phyloP scores from a whole-genome alignment of 768 basidiomycete genomes.

The Lentinula lateritia region DNA sequence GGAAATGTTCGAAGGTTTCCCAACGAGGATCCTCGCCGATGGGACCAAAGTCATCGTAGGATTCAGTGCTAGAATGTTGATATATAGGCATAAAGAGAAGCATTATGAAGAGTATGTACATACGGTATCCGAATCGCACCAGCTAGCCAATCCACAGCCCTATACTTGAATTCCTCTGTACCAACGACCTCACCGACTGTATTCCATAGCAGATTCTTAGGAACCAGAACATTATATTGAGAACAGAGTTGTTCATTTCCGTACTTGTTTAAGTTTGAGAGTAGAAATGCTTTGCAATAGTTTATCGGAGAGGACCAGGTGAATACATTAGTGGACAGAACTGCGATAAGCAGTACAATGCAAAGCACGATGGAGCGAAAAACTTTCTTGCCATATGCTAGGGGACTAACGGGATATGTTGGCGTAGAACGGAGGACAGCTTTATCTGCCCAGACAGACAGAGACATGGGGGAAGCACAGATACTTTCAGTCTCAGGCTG shows the following conservation, averaged over 20 bases:
- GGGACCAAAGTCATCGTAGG: conserved; percentile 20
- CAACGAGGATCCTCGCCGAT: conserved; percentile 22
- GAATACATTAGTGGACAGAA: neutral
- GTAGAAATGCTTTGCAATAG: neutral
- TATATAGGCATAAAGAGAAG: neutral
- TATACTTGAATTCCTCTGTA: conserved; percentile 20
- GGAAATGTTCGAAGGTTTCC: conserved; percentile 9
- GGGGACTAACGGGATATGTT: neutral
- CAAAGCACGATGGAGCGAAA: neutral
- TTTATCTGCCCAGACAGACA: neutral
- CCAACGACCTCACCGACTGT: conserved; percentile 6
- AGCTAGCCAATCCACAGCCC: conserved; percentile 25
- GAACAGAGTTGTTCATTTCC: neutral
- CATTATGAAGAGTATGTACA: conserved; percentile 2
- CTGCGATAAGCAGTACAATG: neutral
- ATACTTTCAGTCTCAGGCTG: too few species aligned
- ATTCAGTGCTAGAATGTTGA: conserved; percentile 18
- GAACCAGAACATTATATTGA: neutral
- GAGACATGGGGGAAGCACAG: neutral
- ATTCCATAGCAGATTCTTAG: neutral
- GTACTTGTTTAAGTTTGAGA: neutral
- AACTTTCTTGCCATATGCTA: neutral
- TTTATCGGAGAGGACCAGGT: neutral
- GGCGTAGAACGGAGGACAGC: neutral
- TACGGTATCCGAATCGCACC: conserved; percentile 27